Base-by-base conservation (phyloP, 192 early-diverging fungal genomes). In the Geosiphon pyriformis region DNA sequence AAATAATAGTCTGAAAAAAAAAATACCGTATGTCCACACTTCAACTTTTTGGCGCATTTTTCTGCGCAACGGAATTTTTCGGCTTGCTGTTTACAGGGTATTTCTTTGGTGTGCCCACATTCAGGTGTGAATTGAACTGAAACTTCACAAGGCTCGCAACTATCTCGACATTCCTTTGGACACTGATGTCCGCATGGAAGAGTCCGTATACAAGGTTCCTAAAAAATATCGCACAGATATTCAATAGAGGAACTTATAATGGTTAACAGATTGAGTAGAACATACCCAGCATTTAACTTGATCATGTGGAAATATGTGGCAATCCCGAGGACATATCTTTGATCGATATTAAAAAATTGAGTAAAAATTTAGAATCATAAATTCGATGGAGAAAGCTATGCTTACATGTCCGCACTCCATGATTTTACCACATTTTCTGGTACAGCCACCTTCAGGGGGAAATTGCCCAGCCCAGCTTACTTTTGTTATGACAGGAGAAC, bases 321-420 rank as follows among this genome's bases (percentile, higher is more conserved):
- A 67, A 30, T 46, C 55, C 15, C 20, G 25, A 29, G 26, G n/a
- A 57, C 65, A 67, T 12, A 25, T 3, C 65, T 67, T 20, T 23
- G n/a, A n/a, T n/a, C n/a, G n/a, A n/a, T n/a, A n/a, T n/a, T n/a
- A n/a, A n/a, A n/a, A n/a, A n/a, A n/a, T n/a, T n/a, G n/a, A n/a
- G 12, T 18, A 23, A 65, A 27, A 55, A 55, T 22, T 29, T 18
- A 23, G 27, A 17, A 56, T 46, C 22, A 29, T 23, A 29, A 22
- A 15, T 48, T 52, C 29, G 32, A 18, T 7, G n/a, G 20, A 46
- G 29, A 27, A n/a, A 27, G 7, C 37, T 15, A 30, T 55, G 53
- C 65, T 46, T 32, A 67, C 65, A 48, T 67, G 65, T 20, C 65
- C 65, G 42, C 65, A 67, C 0, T 30, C 37, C 54, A 67, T 57